phyloP scores from a whole-genome alignment of 2,329 filamentous ascomycete genomes.

The Hypoxylon sp. region DNA sequence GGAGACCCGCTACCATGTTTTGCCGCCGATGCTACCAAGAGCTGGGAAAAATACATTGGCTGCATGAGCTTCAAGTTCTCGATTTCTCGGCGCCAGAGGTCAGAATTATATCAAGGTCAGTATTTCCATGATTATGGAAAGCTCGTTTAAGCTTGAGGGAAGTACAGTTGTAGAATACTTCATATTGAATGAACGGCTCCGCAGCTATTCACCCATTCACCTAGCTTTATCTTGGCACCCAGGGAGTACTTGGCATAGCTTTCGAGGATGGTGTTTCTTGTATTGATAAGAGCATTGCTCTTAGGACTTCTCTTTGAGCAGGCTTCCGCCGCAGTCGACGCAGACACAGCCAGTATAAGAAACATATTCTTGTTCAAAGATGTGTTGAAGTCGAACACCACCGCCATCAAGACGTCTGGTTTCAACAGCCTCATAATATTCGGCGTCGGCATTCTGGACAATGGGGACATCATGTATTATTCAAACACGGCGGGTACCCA shows the following conservation, averaged over 20 bases:
- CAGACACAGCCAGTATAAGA: slow-evolving; percentile 39
- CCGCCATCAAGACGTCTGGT: slow-evolving; percentile 51
- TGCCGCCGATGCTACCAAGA: no score
- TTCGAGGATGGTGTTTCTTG: slow-evolving; percentile 25
- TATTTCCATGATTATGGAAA: no score
- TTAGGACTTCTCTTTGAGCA: slow-evolving; percentile 28
- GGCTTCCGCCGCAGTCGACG: slow-evolving; percentile 24
- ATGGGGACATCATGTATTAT: slow-evolving; percentile 57
- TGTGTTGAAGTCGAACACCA: slow-evolving; percentile 55
- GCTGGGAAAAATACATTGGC: no score
- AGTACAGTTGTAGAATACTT: no score
- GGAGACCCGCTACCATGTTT: no score
- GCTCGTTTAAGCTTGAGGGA: no score
- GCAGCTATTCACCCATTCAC: no score
- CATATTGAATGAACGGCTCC: no score
- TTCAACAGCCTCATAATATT: slow-evolving; percentile 57
- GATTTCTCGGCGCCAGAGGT: no score
- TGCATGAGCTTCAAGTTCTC: no score
- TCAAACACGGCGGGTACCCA: slow-evolving; percentile 51
- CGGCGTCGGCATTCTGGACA: slow-evolving; percentile 52
- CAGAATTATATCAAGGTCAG: no score
- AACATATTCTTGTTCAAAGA: slow-evolving; percentile 54
- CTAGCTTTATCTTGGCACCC: no score
- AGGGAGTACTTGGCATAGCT: background rate
- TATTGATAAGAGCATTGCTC: slow-evolving; percentile 26